These are phyloP conservation scores for Annulohypoxylon maeteangense DNA, from an alignment of 495 filamentous ascomycete genomes.

Conservation along the genomic window DNA sequence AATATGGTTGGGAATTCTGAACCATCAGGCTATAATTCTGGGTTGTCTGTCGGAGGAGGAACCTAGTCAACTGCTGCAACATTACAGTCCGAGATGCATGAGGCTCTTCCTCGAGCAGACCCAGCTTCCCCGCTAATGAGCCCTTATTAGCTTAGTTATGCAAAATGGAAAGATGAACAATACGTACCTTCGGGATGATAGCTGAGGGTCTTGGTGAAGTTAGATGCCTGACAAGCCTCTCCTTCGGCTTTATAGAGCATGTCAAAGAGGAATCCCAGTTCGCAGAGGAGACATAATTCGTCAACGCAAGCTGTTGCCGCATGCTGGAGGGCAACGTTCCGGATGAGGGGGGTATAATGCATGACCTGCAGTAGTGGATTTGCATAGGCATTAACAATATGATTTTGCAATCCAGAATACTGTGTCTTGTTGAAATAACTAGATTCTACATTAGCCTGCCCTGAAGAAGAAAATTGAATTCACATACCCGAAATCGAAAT, in stretches of 20 bases:
- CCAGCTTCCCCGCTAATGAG: slow-evolving; percentile 68
- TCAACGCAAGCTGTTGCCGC: slow-evolving; percentile 82
- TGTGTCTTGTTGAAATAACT: slow-evolving; percentile 92
- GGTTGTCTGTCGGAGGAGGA: slow-evolving; percentile 76
- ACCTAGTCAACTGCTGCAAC: slow-evolving; percentile 81
- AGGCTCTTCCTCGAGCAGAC: slow-evolving; percentile 84
- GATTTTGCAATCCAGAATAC: slow-evolving; percentile 93
- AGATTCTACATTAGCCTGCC: slow-evolving; percentile 5
- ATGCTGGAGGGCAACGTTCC: slow-evolving; percentile 92
- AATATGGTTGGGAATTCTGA: slow-evolving; percentile 55
- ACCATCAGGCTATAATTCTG: slow-evolving; percentile 73
- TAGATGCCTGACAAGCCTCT: slow-evolving; percentile 95
- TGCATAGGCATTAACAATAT: slow-evolving; percentile 95
- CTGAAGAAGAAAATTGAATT: background rate
- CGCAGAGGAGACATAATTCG: slow-evolving; percentile 89
- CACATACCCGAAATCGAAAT: slow-evolving; percentile 92
- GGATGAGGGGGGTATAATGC: slow-evolving; percentile 86
- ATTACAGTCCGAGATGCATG: slow-evolving; percentile 74
- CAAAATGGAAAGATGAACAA: background rate
- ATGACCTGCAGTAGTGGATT: slow-evolving; percentile 93
- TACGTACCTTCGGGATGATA: slow-evolving; percentile 72
- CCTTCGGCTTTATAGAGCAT: slow-evolving; percentile 97
- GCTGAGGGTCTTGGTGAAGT: slow-evolving; percentile 89
- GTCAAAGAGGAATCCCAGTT: slow-evolving; percentile 94
- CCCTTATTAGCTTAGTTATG: slow-evolving; percentile 30